phyloP scores from a whole-genome alignment of 345 rosid genomes.

The Lepidium africanum region DNA sequence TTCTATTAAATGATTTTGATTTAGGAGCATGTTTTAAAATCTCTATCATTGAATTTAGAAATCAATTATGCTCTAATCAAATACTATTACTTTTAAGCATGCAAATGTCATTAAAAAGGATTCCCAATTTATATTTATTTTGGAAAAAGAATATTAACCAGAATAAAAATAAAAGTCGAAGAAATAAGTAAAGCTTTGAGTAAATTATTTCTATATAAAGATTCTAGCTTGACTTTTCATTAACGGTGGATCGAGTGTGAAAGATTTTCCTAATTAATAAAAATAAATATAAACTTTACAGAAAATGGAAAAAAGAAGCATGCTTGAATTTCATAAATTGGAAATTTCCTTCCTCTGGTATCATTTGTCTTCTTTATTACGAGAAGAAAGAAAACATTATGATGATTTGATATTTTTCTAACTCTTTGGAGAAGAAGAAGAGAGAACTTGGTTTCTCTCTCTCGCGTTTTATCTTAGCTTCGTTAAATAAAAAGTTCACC shows the following conservation, averaged over 20 bases:
- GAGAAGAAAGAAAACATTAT: not conserved
- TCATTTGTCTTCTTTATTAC: not conserved
- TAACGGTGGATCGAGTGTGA: conserved; percentile 2
- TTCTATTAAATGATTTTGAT: not conserved
- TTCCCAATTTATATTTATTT: not conserved
- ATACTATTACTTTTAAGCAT: not conserved
- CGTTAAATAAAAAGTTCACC: not conserved
- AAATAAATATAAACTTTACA: not conserved
- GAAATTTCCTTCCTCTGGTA: not conserved
- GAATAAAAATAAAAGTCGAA: not conserved
- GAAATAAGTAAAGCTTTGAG: conserved; percentile 4
- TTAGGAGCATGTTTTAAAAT: not conserved
- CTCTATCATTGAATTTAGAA: not conserved
- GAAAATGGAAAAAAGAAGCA: conserved; percentile 2
- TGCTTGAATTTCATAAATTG: not conserved
- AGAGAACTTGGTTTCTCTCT: conserved; percentile 4
- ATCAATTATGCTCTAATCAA: not conserved
- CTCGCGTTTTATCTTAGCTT: conserved; percentile 1
- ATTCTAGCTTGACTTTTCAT: conserved; percentile 8
- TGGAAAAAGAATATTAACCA: not conserved
- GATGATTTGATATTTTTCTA: not conserved
- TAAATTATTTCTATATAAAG: not conserved
- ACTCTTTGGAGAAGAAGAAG: not conserved
- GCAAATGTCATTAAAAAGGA: not conserved
- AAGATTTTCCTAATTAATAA: not conserved